Evolutionary conservation across 345 rosid genomes (phyloP), one percentile per base, ranked within the genome.

Genomic region (Acer yangbiense): DNA sequence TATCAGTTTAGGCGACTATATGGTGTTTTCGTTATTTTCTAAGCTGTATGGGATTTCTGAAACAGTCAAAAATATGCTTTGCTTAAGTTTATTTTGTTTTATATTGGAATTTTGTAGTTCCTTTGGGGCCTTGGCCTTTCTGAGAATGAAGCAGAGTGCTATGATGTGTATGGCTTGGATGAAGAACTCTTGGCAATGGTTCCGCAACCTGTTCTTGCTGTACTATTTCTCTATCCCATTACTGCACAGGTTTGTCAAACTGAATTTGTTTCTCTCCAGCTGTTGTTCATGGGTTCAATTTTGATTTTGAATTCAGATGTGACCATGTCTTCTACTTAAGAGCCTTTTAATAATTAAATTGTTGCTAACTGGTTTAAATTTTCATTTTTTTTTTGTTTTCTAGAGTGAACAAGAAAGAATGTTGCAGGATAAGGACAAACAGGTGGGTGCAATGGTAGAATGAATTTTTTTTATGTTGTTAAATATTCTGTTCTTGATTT

Each of bases 121-220:
- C 89, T 96, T 23, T 91, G 92, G 91, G 94, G 97, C 41, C 89
- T 96, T 50, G 99, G 99, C 54, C 91, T 94, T 66, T 84, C 81
- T 0, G 89, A 77, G 75, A 82, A 71, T 23, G 95, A 86, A 76
- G 97, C 89, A 1, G 97, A 94, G 87, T 94, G 98, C 76, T 78
- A 29, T 74, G 99, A 96, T 88, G 99, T 94, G 71, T 94, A 87
- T 75, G 97, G 98, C 2, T 88, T 94, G 79, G 99, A 96, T 65
- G 94, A 87, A 0, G 99, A 94, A 61, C 97, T 94, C 58, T 78
- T 96, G 50, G 94, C 83, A 69, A 91, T 91, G 94, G 98, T 96
- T 79, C 98, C 97, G 0, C 85, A 92, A 82, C 97, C 98, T 79
- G 97, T 92, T 9, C 94, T 91, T 29, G 99, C 98, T 55, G 99